Base-by-base conservation (phyloP, 2,329 filamentous ascomycete species). In the Ramularia endophylla region DNA sequence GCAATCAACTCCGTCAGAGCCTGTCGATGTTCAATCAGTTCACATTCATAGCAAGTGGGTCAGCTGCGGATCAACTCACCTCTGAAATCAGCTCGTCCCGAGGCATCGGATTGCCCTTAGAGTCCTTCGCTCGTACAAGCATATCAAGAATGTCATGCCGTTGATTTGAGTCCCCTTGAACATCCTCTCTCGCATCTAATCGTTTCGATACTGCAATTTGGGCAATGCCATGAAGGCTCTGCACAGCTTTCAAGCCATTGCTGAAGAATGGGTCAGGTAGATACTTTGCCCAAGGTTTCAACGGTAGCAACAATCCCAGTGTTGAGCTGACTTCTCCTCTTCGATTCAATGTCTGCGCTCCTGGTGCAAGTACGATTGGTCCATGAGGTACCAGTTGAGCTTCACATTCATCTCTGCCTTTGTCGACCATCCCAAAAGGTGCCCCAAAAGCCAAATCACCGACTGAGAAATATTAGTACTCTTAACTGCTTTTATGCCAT, bases 1-100 rank as follows among this genome's bases (percentile, higher is more conserved):
- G 60, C 60, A n/a, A 63, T 62, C 2, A 63, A 44, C 33, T 61
- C 52, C 1, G 60, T 63, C 16, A 63, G 41, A 3, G 60, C 58
- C 22, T 25, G 11, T 25, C 22, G 11, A 25, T 25, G 6, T 6
- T 25, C 22, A 25, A 25, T 25, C 22, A 25, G 6, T 6, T 25
- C 22, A 25, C 22, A 25, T 11, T n/a, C n/a, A n/a, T n/a, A n/a
- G n/a, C n/a, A n/a, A n/a, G n/a, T n/a, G n/a, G n/a, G 11, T 25
- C 22, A 11, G 11, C 22, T 25, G 22, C 6, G 22, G 11, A 25
- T n/a, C n/a, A 25, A 6, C 22, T 25, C 22, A 25, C 22, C 41
- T 63, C 60, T 6, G 60, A 58, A 11, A 53, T 51, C 6, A 63
- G 45, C 27, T 63, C 59, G 7, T 51, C 43, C 4, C 50, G 47